Evolutionary conservation across 495 filamentous ascomycete genomes (phyloP).

Genomic region (Venustampulla echinocandica): DNA sequence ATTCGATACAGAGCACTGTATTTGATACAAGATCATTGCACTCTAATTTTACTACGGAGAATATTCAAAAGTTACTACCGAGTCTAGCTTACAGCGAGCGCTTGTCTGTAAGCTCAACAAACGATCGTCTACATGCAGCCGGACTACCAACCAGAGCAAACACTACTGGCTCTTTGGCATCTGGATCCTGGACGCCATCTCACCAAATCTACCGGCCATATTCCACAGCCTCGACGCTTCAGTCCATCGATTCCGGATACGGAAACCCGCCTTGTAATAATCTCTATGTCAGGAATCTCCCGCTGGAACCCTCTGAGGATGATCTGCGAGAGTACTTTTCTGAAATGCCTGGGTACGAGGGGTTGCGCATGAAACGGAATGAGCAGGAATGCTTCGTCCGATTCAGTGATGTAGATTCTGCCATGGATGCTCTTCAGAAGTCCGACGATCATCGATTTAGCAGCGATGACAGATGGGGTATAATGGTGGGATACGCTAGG

Average conservation of each 20-base stretch:
- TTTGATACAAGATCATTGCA: constrained; percentile 1
- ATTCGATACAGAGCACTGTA: constrained; percentile 2
- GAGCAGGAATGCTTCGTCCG: constrained; percentile 2
- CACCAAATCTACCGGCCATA: not conserved
- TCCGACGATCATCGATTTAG: constrained; percentile 1
- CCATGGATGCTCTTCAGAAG: not conserved
- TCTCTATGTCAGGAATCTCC: not conserved
- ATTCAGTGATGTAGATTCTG: not conserved
- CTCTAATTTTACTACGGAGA: not conserved
- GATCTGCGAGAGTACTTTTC: not conserved
- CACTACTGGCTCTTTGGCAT: not conserved
- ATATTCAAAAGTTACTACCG: not conserved
- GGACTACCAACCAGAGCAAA: too few relatives aligned
- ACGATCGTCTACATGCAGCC: not conserved
- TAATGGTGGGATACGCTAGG: not conserved
- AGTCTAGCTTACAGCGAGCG: not conserved
- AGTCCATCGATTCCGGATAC: constrained; percentile 2
- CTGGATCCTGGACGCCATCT: not conserved
- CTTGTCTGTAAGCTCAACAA: not conserved
- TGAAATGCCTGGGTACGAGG: not conserved
- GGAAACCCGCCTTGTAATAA: constrained; percentile 1
- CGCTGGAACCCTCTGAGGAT: not conserved
- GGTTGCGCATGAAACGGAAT: not conserved
- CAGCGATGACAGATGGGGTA: not conserved
- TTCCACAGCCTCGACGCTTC: not conserved